A percentile compares a stretch with the other conserved stretches of the same genome.
These are phyloP conservation scores for Cyclotella choctawhatcheeana DNA, from an alignment of 108 stramenopile species.

Conservation along the genomic window DNA sequence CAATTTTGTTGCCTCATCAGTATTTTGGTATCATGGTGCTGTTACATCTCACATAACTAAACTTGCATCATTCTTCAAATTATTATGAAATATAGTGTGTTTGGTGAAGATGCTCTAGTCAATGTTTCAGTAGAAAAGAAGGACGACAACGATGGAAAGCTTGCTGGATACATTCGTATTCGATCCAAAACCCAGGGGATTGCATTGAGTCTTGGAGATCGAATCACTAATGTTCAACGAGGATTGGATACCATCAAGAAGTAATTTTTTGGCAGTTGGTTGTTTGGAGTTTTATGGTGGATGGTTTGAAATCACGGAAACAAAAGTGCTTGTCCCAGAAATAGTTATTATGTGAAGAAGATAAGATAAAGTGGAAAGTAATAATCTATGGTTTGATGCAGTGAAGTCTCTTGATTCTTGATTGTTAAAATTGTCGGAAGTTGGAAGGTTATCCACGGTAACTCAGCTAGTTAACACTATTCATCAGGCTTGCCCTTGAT, in stretches of 20 bases:
- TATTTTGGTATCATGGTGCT: conserved; percentile 62
- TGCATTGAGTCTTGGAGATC: conserved; percentile 98
- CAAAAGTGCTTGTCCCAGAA: too few relatives aligned
- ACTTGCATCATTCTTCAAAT: too few relatives aligned
- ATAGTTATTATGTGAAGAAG: too few relatives aligned
- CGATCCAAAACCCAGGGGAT: conserved; percentile 99
- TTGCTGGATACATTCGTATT: conserved; percentile 98
- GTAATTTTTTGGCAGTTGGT: conserved; percentile 5
- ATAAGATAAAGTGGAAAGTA: too few relatives aligned
- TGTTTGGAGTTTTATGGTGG: neutral
- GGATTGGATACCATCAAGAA: conserved; percentile 46
- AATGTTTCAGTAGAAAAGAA: conserved; percentile 99
- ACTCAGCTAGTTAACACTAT: too few relatives aligned
- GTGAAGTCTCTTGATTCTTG: too few relatives aligned
- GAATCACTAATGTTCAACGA: conserved; percentile 97
- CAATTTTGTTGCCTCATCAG: conserved; percentile 28
- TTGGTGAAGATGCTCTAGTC: conserved; percentile 99
- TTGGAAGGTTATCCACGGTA: too few relatives aligned
- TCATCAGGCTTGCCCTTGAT: too few relatives aligned
- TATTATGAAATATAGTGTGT: conserved; percentile 70
- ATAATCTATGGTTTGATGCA: too few relatives aligned
- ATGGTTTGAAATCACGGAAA: too few relatives aligned
- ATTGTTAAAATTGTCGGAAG: too few relatives aligned
- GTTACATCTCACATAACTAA: conserved; percentile 61
- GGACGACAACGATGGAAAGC: conserved; percentile 95